phyloP scores from a whole-genome alignment of 352 stramenopile species.

The Peronospora destructor region DNA sequence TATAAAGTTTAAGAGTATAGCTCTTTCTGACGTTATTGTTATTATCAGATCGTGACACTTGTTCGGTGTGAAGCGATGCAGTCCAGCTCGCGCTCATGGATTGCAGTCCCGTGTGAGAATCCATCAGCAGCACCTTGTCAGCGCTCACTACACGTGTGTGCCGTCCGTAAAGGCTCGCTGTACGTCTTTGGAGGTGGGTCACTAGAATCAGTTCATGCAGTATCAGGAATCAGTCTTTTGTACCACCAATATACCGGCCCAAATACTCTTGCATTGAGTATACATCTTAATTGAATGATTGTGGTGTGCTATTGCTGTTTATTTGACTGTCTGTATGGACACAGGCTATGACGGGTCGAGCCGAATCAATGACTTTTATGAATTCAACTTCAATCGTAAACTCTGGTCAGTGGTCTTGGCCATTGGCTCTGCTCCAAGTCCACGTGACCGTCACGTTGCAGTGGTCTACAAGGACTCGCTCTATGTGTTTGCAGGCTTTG shows the following conservation, averaged over 20 bases:
- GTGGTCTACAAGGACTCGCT: constrained; percentile 91
- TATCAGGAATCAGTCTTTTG: constrained; percentile 1
- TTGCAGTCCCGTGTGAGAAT: constrained; percentile 73
- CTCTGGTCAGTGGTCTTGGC: constrained; percentile 67
- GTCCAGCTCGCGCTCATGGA: constrained; percentile 57
- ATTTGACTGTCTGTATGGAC: background rate
- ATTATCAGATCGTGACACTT: background rate
- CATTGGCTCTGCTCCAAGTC: constrained; percentile 67
- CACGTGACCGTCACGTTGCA: constrained; percentile 91
- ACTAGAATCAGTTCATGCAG: background rate
- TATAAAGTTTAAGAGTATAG: no score
- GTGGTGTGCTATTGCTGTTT: background rate
- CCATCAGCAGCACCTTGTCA: constrained; percentile 81
- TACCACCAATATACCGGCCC: background rate
- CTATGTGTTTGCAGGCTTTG: constrained; percentile 93
- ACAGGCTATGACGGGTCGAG: constrained; percentile 89
- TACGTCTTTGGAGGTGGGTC: constrained; percentile 87
- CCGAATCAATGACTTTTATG: constrained; percentile 91
- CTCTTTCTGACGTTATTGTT: no score
- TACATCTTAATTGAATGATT: background rate
- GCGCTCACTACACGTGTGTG: constrained; percentile 90
- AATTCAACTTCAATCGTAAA: constrained; percentile 87
- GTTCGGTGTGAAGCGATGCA: constrained; percentile 15
- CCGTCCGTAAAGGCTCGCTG: constrained; percentile 86
- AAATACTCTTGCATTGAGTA: background rate